phyloP scores from a whole-genome alignment of 2,329 filamentous ascomycete genomes.

The Cladophialophora exuberans region DNA sequence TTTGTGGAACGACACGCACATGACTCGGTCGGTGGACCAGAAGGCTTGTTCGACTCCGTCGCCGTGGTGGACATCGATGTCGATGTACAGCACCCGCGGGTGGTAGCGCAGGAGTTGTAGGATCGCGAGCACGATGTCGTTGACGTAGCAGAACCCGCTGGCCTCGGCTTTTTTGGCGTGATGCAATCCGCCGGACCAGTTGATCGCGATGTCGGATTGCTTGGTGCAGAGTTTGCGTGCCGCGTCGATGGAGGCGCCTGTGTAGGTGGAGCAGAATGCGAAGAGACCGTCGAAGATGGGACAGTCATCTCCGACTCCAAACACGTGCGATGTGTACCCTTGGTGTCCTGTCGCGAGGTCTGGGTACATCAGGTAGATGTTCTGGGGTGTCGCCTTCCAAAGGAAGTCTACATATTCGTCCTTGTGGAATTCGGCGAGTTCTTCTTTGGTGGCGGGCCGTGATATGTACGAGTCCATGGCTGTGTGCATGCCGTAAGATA shows the following conservation, averaged over 20 bases:
- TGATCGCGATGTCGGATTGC: conserved; percentile 93
- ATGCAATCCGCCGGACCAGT: conserved; percentile 95
- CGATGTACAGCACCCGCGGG: conserved; percentile 88
- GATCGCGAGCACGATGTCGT: conserved; percentile 94
- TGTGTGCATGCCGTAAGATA: conserved; percentile 92
- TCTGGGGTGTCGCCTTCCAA: conserved; percentile 69
- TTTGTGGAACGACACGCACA: conserved; percentile 96
- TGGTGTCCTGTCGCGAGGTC: conserved; percentile 29
- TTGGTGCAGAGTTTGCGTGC: conserved; percentile 83
- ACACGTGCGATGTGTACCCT: conserved; percentile 57
- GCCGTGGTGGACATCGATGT: conserved; percentile 90
- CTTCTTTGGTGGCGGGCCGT: conserved; percentile 81
- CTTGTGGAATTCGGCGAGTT: conserved; percentile 84
- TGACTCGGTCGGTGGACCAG: conserved; percentile 84
- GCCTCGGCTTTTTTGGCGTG: conserved; percentile 95
- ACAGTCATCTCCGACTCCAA: conserved; percentile 92
- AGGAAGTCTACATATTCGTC: conserved; percentile 91
- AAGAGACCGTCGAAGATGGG: conserved; percentile 95
- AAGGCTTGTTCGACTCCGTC: conserved; percentile 92
- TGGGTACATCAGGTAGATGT: conserved; percentile 61
- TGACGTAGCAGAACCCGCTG: conserved; percentile 97
- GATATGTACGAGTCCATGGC: conserved; percentile 95
- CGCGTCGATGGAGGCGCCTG: conserved; percentile 86
- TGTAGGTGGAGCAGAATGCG: conserved; percentile 92
- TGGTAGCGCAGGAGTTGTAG: conserved; percentile 81